A percentile compares a stretch with the other conserved stretches of the same genome.
These are phyloP conservation scores for Piper longum DNA, from an alignment of 164 flowering plant genomes.

Conservation along the genomic window DNA sequence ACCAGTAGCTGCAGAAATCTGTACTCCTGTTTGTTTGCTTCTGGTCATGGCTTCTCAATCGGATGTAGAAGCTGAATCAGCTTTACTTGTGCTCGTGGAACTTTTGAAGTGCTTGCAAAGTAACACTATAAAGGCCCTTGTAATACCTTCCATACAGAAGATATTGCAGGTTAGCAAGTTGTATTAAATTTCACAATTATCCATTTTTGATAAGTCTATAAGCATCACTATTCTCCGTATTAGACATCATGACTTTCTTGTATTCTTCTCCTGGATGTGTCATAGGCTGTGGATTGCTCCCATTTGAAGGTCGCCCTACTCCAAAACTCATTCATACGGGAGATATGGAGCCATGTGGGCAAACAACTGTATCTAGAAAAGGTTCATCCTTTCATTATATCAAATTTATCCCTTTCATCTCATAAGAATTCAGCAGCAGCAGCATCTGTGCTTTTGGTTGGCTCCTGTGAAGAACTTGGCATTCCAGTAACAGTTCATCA, in stretches of 20 bases:
- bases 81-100: conserved; percentile 53
- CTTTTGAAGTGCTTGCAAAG: conserved; percentile 59
- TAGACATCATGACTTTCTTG: background rate
- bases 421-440: conserved; percentile 75
- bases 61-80: conserved; percentile 72
- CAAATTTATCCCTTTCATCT: conserved; percentile 54
- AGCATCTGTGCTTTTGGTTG: conserved; percentile 86
- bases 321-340: conserved; percentile 88
- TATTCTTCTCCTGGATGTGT: conserved; percentile 2
- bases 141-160: conserved; percentile 72
- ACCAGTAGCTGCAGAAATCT: conserved; percentile 74
- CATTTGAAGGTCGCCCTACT: conserved; percentile 88
- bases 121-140: conserved; percentile 40
- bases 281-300: conserved; percentile 70
- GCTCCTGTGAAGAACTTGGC: conserved; percentile 95
- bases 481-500: conserved; percentile 77
- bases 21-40: conserved; percentile 69
- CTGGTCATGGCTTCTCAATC: conserved; percentile 36
- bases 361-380: conserved; percentile 62
- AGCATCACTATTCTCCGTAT: background rate
- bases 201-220: conserved; percentile 2
- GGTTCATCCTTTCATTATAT: conserved; percentile 67
- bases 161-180: conserved; percentile 70
- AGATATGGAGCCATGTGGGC: conserved; percentile 67
- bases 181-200: conserved; percentile 4